These are phyloP conservation scores for Penicillium parvum DNA, from an alignment of 495 filamentous ascomycete genomes.

Conservation along the genomic window DNA sequence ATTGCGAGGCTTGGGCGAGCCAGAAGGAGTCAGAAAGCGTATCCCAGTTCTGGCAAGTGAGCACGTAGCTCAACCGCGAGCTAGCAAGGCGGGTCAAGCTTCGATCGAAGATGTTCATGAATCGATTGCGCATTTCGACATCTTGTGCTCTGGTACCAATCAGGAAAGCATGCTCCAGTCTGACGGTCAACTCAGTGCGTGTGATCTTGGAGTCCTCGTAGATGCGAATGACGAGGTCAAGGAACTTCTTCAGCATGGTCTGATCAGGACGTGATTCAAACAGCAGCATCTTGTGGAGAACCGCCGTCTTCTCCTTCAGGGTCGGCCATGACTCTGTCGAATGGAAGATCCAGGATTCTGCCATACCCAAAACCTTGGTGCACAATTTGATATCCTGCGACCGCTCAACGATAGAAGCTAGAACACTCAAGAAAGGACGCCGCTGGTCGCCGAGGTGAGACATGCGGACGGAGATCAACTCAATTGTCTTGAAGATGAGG, in stretches of 20 bases:
- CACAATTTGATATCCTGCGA: conserved; percentile 81
- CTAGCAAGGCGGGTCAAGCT: conserved; percentile 84
- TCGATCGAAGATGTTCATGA: conserved; percentile 90
- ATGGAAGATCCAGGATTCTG: conserved; percentile 93
- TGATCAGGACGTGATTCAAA: conserved; percentile 82
- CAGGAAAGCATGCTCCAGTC: conserved; percentile 95
- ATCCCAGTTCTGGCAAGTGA: conserved; percentile 96
- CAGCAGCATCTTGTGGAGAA: conserved; percentile 93
- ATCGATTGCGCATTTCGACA: conserved; percentile 93
- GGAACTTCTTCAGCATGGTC: conserved; percentile 82
- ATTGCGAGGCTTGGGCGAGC: conserved; percentile 88
- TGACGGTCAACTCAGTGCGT: conserved; percentile 89
- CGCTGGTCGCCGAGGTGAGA: conserved; percentile 88
- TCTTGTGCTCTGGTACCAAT: conserved; percentile 92
- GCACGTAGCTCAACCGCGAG: conserved; percentile 78
- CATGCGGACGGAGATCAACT: conserved; percentile 86
- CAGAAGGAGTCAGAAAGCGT: conserved; percentile 91
- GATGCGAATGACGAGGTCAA: conserved; percentile 92
- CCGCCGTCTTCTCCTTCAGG: conserved; percentile 95
- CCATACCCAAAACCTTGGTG: conserved; percentile 86
- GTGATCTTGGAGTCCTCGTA: conserved; percentile 96
- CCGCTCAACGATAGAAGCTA: conserved; percentile 92
- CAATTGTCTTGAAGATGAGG: conserved; percentile 89
- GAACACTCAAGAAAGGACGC: conserved; percentile 86
- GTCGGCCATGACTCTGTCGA: conserved; percentile 92